Percentiles rank a stretch among this genome's conserved stretches.
Conservation (phyloP, 768 basidiomycete species). For the Lentinus tigrinus region DNA sequence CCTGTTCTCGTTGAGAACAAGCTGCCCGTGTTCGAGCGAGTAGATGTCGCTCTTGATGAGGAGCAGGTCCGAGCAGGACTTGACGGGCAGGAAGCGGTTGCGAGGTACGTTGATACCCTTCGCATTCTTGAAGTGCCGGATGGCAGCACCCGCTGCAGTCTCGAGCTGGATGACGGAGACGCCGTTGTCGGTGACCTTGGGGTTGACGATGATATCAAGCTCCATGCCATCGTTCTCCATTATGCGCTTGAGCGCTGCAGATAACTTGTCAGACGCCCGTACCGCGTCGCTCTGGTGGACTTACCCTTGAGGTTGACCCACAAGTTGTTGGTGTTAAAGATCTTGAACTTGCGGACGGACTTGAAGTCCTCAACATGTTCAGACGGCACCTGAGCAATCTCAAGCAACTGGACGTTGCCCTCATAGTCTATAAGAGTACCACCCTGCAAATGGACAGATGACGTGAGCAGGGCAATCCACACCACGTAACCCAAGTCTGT, state of each 20-base stretch:
- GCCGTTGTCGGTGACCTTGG: slow-evolving; percentile 84
- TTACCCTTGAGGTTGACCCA: slow-evolving; percentile 78
- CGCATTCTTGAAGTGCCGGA: slow-evolving; percentile 91
- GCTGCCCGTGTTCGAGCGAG: slow-evolving; percentile 82
- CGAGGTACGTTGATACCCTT: slow-evolving; percentile 96
- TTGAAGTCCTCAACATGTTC: slow-evolving; percentile 97
- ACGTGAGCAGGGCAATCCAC: background rate
- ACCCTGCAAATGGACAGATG: slow-evolving; percentile 44
- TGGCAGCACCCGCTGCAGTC: slow-evolving; percentile 83
- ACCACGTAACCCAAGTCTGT: background rate
- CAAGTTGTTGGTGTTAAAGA: slow-evolving; percentile 85
- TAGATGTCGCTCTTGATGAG: slow-evolving; percentile 93
- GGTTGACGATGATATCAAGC: slow-evolving; percentile 94
- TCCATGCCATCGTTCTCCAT: slow-evolving; percentile 87
- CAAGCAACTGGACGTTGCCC: slow-evolving; percentile 82
- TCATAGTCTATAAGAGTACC: slow-evolving; percentile 92
- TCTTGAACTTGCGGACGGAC: slow-evolving; percentile 87
- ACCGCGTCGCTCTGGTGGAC: slow-evolving; percentile 8
- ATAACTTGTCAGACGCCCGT: background rate
- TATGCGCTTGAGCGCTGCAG: slow-evolving; percentile 79
- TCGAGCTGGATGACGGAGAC: slow-evolving; percentile 63
- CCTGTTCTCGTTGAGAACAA: slow-evolving; percentile 78
- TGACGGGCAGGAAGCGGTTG: slow-evolving; percentile 89
- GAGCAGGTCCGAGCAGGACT: slow-evolving; percentile 84
- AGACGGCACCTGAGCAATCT: slow-evolving; percentile 91